A percentile compares a stretch with the other conserved stretches of the same genome.
phyloP scores from a whole-genome alignment of 2,329 filamentous ascomycete genomes.

The Sarocladium strictum region DNA sequence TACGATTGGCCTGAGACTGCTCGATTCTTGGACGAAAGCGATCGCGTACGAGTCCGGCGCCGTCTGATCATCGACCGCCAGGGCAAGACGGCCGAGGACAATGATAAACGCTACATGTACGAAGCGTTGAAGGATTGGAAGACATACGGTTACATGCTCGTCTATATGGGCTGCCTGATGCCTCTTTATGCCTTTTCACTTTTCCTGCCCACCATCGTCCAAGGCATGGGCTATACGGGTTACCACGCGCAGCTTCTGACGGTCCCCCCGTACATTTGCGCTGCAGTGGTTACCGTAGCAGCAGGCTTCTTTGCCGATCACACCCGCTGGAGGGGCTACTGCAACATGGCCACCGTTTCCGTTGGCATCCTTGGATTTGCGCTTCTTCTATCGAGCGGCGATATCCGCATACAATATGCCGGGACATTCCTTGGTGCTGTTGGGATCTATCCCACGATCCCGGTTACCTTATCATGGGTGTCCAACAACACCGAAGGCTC shows the following conservation, averaged over 20 bases:
- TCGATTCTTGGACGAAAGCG: conserved; percentile 24
- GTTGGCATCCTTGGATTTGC: conserved; percentile 27
- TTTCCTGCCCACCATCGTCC: conserved; percentile 29
- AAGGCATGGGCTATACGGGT: conserved; percentile 26
- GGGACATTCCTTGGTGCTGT: conserved; percentile 36
- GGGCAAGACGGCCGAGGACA: conserved; percentile 25
- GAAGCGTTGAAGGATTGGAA: conserved; percentile 20
- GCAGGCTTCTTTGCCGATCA: conserved; percentile 68
- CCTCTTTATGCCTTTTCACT: conserved; percentile 29
- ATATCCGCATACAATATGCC: conserved; percentile 39
- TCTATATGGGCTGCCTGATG: conserved; percentile 16
- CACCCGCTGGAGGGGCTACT: conserved; percentile 51
- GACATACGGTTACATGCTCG: conserved; percentile 25
- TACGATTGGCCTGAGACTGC: conserved; percentile 29
- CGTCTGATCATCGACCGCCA: conserved; percentile 17
- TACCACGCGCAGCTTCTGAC: conserved; percentile 29
- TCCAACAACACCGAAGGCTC: conserved; percentile 51
- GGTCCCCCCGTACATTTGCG: conserved; percentile 30
- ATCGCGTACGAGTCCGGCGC: conserved; percentile 27
- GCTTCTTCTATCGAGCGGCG: conserved; percentile 33
- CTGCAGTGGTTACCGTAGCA: conserved; percentile 25
- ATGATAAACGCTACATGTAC: conserved; percentile 27
- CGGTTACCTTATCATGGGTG: conserved; percentile 51
- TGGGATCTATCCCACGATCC: conserved; percentile 46
- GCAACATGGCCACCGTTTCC: conserved; percentile 29